phyloP scores from a whole-genome alignment of 768 basidiomycete species.

The Suillus placidus region DNA sequence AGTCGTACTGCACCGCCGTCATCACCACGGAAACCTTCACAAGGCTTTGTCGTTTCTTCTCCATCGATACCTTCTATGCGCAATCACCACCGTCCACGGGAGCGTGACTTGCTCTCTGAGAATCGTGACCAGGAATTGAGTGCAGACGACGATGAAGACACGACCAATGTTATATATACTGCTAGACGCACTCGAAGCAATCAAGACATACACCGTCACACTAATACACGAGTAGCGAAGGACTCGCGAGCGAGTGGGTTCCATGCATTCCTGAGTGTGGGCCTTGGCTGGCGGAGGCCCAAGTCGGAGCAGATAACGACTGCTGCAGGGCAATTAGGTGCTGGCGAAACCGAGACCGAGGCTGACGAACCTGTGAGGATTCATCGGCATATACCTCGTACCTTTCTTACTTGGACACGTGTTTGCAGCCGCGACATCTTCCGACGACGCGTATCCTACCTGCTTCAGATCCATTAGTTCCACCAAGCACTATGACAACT shows the following conservation, averaged over 20 bases:
- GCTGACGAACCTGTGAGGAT: constrained; percentile 70
- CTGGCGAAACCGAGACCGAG: constrained; percentile 81
- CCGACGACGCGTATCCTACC: constrained; percentile 69
- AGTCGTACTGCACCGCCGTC: not conserved
- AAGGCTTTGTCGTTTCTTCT: not conserved
- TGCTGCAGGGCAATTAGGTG: constrained; percentile 56
- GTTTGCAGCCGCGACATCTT: constrained; percentile 57
- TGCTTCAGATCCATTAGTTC: constrained; percentile 51
- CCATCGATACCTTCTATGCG: not conserved
- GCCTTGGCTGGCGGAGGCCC: constrained; percentile 36
- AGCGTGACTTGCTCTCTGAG: constrained; percentile 10
- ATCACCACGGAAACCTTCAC: constrained; percentile 5
- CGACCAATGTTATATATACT: constrained; percentile 19
- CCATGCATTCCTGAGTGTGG: constrained; percentile 28
- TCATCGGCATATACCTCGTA: constrained; percentile 12
- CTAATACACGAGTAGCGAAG: constrained; percentile 10
- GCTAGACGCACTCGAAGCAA: constrained; percentile 27
- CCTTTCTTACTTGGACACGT: constrained; percentile 1
- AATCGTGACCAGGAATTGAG: constrained; percentile 2
- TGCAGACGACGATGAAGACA: constrained; percentile 9
- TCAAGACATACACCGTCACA: constrained; percentile 22
- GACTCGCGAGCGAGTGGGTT: constrained; percentile 22
- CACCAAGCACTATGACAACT: constrained; percentile 52
- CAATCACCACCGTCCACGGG: constrained; percentile 9
- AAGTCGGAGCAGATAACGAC: constrained; percentile 61